These are phyloP conservation scores for Pterocarpus macrocarpus DNA, from an alignment of 306 rosid species.

Conservation along the genomic window DNA sequence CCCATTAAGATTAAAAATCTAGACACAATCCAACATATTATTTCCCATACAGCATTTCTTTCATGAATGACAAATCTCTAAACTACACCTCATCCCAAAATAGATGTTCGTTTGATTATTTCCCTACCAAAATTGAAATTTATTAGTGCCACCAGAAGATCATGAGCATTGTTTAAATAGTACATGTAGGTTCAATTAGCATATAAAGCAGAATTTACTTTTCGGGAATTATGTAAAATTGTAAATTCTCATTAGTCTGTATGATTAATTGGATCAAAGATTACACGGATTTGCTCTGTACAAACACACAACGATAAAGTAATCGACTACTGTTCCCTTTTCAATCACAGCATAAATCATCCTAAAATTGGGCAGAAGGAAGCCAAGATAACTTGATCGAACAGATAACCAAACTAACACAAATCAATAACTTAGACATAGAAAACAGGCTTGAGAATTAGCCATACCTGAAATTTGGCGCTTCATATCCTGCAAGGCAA, in stretches of 20 bases:
- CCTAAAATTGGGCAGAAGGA: not conserved
- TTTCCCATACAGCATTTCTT: not conserved
- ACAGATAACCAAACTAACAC: not conserved
- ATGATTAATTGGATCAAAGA: constrained; percentile 7
- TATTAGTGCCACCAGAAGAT: not conserved
- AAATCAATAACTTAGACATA: not conserved
- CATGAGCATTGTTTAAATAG: constrained; percentile 10
- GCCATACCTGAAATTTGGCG: constrained; percentile 75
- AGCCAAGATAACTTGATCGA: not conserved
- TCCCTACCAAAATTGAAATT: constrained; percentile 5
- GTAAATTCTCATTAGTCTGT: not conserved
- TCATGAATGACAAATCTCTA: not conserved
- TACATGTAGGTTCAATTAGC: not conserved
- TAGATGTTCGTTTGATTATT: not conserved
- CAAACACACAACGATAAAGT: not conserved
- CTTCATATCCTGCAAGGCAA: constrained; percentile 71
- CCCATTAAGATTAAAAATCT: not conserved
- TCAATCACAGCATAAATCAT: not conserved
- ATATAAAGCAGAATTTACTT: not conserved
- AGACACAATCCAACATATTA: not conserved
- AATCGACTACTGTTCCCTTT: not conserved
- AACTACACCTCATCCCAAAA: not conserved
- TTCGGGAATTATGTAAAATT: not conserved
- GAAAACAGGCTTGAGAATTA: not conserved
- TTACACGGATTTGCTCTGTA: not conserved